phyloP scores from a whole-genome alignment of 164 flowering plant genomes.

The Saururus chinensis region DNA sequence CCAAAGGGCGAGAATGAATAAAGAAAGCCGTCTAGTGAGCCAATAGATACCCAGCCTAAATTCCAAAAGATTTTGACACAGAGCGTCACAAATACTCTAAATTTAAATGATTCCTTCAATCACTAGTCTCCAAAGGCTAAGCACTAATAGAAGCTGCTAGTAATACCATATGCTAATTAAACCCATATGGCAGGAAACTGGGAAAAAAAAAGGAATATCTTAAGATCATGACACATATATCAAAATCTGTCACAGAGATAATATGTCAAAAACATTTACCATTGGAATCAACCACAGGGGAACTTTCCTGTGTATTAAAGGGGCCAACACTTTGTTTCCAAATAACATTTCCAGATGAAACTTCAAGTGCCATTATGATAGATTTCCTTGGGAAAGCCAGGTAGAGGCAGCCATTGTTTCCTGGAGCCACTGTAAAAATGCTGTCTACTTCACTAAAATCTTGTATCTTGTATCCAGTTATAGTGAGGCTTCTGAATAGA shows the following conservation, averaged over 20 bases:
- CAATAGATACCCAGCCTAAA: conserved; percentile 83
- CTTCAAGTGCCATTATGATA: conserved; percentile 61
- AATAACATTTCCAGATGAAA: conserved; percentile 44
- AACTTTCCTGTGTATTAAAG: conserved; percentile 33
- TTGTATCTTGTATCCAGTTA: conserved; percentile 74
- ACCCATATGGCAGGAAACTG: not conserved
- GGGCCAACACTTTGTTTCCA: conserved; percentile 78
- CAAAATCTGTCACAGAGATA: not conserved
- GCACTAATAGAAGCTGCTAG: conserved; percentile 1
- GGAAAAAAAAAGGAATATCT: not conserved
- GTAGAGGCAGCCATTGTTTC: conserved; percentile 73
- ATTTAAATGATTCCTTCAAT: too few relatives aligned
- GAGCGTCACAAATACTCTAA: conserved; percentile 18
- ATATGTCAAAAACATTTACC: conserved; percentile 29
- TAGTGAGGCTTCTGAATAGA: conserved; percentile 49
- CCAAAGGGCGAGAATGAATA: conserved; percentile 79
- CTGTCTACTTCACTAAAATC: conserved; percentile 63
- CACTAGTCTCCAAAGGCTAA: too few relatives aligned
- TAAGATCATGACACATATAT: not conserved
- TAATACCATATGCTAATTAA: not conserved
- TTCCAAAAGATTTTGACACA: conserved; percentile 10
- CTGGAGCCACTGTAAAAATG: conserved; percentile 41
- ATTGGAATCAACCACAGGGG: conserved; percentile 63
- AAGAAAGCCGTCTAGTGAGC: conserved; percentile 73
- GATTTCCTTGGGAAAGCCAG: conserved; percentile 44